Percentiles rank a stretch among this genome's conserved stretches.
Conservation (phyloP, 2,329 filamentous ascomycete species). For the Gnomoniopsis sp. region DNA sequence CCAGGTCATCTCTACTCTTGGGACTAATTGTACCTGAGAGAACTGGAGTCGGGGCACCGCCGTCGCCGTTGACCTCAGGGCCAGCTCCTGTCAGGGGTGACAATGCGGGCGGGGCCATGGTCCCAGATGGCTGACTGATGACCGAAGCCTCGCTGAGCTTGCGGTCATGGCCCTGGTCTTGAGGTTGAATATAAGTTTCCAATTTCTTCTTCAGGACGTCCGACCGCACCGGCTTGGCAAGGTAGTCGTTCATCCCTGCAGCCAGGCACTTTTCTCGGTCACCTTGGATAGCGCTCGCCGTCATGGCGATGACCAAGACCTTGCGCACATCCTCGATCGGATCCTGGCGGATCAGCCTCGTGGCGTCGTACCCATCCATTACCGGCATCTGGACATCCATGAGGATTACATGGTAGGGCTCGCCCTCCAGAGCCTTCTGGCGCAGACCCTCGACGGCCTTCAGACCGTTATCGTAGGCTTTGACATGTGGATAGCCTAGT, state of each 20-base stretch:
- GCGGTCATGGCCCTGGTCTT: conserved; percentile 23
- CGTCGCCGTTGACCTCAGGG: conserved; percentile 19
- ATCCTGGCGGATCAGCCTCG: conserved; percentile 76
- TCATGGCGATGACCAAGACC: conserved; percentile 96
- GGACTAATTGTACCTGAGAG: conserved; percentile 14
- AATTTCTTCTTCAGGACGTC: conserved; percentile 84
- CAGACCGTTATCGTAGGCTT: conserved; percentile 85
- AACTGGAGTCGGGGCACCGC: not conserved
- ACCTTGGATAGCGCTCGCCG: conserved; percentile 88
- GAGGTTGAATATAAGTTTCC: conserved; percentile 48
- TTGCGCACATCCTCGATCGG: conserved; percentile 71
- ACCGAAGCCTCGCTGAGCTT: conserved; percentile 15
- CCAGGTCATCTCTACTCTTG: conserved; percentile 23
- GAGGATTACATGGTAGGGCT: conserved; percentile 83
- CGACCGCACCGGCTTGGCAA: conserved; percentile 90
- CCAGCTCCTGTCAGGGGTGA: not conserved
- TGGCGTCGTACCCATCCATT: conserved; percentile 89
- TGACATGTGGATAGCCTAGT: conserved; percentile 75
- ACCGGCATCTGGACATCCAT: conserved; percentile 98
- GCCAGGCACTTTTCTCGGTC: conserved; percentile 94
- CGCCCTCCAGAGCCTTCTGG: conserved; percentile 64
- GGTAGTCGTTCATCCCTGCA: conserved; percentile 77
- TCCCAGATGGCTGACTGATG: conserved; percentile 16
- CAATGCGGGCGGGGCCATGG: conserved; percentile 16
- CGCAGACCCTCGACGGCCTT: conserved; percentile 86